phyloP scores from a whole-genome alignment of 1,284 basidiomycete genomes.

The Puccinia brachypodii region DNA sequence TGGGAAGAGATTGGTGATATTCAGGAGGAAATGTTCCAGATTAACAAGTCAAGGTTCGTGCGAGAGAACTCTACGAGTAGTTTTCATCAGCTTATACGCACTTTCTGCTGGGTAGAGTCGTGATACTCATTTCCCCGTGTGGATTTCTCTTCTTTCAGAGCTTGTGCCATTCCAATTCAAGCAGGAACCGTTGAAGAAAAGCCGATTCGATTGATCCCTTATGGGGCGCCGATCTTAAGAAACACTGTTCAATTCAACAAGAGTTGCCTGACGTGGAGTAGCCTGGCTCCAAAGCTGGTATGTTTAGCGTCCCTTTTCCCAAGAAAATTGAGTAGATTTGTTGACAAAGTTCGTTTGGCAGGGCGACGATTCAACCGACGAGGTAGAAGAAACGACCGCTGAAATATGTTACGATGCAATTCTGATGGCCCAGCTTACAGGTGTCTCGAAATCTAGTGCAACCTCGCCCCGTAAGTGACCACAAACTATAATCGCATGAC shows the following conservation, averaged over 20 bases:
- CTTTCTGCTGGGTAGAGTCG: not conserved
- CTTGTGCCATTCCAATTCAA: slow-evolving; percentile 29
- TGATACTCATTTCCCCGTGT: not conserved
- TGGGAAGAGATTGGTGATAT: slow-evolving; percentile 35
- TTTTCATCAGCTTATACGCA: not conserved
- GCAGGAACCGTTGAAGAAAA: not conserved
- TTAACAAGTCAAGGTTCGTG: slow-evolving; percentile 32
- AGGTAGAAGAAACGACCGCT: slow-evolving; percentile 11
- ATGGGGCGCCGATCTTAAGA: not conserved
- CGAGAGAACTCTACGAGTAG: not conserved
- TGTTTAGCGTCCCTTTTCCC: not conserved
- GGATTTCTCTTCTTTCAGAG: slow-evolving; percentile 5
- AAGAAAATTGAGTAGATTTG: not conserved
- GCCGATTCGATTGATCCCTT: slow-evolving; percentile 14
- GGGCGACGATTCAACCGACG: not conserved
- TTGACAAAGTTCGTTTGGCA: not conserved
- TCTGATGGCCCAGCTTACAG: not conserved
- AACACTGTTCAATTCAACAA: slow-evolving; percentile 41
- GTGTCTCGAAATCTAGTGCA: not conserved
- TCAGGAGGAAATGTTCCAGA: slow-evolving; percentile 19
- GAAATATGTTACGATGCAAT: slow-evolving; percentile 41
- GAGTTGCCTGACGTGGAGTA: slow-evolving; percentile 37
- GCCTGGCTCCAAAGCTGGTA: slow-evolving; percentile 13
- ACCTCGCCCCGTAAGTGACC: not conserved
- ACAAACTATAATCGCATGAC: not conserved